Evolutionary conservation across 345 rosid species (phyloP).

Genomic region (Eucalyptus caleyi): DNA sequence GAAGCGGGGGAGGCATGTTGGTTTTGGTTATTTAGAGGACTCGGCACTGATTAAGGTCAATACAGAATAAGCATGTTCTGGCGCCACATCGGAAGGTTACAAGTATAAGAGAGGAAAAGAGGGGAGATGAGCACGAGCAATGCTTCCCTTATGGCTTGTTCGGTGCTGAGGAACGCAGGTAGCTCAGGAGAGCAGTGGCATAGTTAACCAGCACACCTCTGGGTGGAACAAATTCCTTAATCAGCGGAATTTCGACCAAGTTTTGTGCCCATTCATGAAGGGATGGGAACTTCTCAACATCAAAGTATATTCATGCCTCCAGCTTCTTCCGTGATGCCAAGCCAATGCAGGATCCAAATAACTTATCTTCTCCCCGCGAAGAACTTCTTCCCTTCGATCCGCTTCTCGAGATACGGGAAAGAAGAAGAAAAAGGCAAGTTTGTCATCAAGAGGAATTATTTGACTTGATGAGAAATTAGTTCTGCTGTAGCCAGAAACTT

Average conservation of each 20-base stretch:
- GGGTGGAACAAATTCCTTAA: constrained; percentile 10
- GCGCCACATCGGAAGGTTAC: no score
- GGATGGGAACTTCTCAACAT: background rate
- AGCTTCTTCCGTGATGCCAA: constrained; percentile 12
- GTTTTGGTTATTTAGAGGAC: no score
- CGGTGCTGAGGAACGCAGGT: constrained; percentile 3
- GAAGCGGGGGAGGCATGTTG: background rate
- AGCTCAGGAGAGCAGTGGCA: background rate
- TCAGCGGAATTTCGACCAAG: background rate
- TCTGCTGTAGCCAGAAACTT: no score
- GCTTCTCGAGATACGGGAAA: constrained; percentile 6
- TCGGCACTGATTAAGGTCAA: no score
- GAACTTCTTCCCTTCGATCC: constrained; percentile 7
- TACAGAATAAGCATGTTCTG: no score
- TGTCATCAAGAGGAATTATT: no score
- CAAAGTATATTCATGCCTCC: constrained; percentile 15
- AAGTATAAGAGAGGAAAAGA: no score
- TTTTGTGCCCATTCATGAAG: constrained; percentile 4
- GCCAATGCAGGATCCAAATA: constrained; percentile 11
- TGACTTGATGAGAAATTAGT: no score
- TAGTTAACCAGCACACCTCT: background rate
- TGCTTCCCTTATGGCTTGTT: background rate
- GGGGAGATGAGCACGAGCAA: no score
- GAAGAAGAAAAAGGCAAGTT: background rate
- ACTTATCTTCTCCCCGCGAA: constrained; percentile 13